Evolutionary conservation across 164 flowering plant species (phyloP), one percentile per base, ranked within the genome.

Genomic region (Stephania japonica): DNA sequence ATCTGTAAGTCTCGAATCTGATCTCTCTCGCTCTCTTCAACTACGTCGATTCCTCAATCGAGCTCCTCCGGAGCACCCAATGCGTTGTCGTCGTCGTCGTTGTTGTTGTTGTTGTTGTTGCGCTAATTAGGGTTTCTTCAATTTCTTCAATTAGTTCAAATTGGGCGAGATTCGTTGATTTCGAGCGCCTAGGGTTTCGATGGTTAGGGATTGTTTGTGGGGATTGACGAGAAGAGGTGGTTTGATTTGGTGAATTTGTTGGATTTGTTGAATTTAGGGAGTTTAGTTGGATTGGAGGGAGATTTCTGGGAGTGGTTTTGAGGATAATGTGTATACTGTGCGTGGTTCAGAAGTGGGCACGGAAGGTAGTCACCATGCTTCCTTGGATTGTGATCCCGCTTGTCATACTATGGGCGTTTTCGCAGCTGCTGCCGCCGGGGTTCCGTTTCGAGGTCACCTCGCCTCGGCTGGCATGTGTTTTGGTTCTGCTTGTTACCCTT

Each of bases 271-370:
- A 27, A 27, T 27, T 27, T 27, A 3, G 72, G 59, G 74, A 73
- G 75, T 78, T 80, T 79, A n/a, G 61, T 75, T 50, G 21, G 42
- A 38, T 69, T 47, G 24, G 47, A 56, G 62, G 62, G n/a, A 6
- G 73, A 76, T 73, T 77, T 76, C 38, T 32, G 69, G 86, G 87
- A 18, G 84, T 70, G 77, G 76, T 75, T 27, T 81, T 68, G 84
- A 84, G 88, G 90, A 91, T 88, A 91, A 94, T 94, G 98, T 94
- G 98, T 88, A 92, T 91, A 87, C 88, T 94, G 68, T 94, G 98
- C 74, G 97, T 86, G 69, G 85, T 92, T 81, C 98, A 92, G 85
- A 94, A 89, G 93, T 91, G 97, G 97, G 90, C 98, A 72, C 91
- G 95, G 80, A 82, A 88, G 80, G 85, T 90, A 75, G 97, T 97